Conservation (phyloP, 768 basidiomycete species). For the Omphalotus guepiniiformis region DNA sequence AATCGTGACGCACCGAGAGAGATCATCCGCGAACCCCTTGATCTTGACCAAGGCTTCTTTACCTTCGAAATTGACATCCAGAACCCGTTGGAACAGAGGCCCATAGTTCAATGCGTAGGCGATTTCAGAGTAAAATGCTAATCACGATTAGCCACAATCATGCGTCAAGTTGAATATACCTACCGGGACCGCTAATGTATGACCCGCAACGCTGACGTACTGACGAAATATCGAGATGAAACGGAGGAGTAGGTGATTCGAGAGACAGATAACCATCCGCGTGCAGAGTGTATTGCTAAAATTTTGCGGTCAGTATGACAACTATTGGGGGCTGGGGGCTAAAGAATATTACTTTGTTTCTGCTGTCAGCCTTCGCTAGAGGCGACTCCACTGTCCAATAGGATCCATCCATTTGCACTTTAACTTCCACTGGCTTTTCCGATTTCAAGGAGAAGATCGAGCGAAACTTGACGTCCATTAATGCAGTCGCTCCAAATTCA, state of each 20-base stretch:
- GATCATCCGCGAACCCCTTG: conserved; percentile 5
- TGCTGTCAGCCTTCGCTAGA: conserved; percentile 1
- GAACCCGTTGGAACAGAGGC: conserved; percentile 4
- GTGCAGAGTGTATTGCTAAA: not conserved
- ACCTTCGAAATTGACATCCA: not conserved
- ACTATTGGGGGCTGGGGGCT: too few species aligned
- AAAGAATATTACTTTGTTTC: not conserved
- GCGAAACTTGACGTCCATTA: conserved; percentile 7
- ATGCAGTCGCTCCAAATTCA: conserved; percentile 17
- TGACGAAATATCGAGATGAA: not conserved
- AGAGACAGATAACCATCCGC: conserved; percentile 1
- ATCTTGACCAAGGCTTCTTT: conserved; percentile 4
- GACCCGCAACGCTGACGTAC: too few species aligned
- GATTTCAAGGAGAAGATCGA: conserved; percentile 5
- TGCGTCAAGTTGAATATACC: not conserved
- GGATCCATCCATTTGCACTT: conserved; percentile 1
- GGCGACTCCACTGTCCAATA: not conserved
- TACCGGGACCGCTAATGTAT: too few species aligned
- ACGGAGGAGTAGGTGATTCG: not conserved
- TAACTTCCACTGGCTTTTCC: conserved; percentile 1
- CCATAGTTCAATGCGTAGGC: conserved; percentile 2
- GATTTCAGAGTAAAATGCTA: conserved; percentile 2
- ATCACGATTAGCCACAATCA: not conserved
- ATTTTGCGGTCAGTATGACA: not conserved
- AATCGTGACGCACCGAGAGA: not conserved